Evolutionary conservation across 495 filamentous ascomycete genomes (phyloP).

Genomic region (Extremus antarcticus): DNA sequence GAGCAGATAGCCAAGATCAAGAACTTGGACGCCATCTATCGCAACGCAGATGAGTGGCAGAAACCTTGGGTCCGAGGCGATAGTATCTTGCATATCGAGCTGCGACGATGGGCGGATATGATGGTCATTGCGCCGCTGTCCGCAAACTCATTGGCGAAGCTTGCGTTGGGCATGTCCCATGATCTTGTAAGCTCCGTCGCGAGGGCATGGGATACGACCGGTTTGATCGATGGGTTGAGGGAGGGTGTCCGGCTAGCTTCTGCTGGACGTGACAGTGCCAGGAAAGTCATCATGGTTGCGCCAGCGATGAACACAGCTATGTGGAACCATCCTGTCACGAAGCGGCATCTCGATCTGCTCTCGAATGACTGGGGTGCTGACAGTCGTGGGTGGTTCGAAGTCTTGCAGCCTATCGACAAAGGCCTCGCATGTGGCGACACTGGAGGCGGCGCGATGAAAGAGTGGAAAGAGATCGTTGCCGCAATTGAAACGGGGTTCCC

Average conservation of each 20-base stretch:
- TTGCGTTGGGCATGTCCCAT: conserved; percentile 55
- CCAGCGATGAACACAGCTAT: conserved; percentile 84
- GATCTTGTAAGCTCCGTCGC: conserved; percentile 60
- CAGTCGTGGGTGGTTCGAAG: conserved; percentile 58
- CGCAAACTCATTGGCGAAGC: conserved; percentile 75
- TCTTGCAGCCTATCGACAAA: conserved; percentile 60
- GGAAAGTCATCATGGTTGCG: conserved; percentile 52
- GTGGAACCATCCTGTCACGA: conserved; percentile 77
- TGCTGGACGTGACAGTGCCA: conserved; percentile 5
- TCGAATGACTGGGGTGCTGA: conserved; percentile 60
- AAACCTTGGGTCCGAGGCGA: conserved; percentile 58
- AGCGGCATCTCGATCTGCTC: conserved; percentile 54
- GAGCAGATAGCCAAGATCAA: conserved; percentile 38
- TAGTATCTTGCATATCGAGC: conserved; percentile 74
- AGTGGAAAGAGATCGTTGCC: conserved; percentile 62
- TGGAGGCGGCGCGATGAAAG: conserved; percentile 65
- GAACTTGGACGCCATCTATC: conserved; percentile 62
- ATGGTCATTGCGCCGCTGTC: conserved; percentile 68
- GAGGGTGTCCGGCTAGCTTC: background rate
- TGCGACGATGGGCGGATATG: conserved; percentile 69
- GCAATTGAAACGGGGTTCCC: conserved; percentile 41
- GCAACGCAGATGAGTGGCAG: conserved; percentile 72
- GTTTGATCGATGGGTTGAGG: conserved; percentile 39
- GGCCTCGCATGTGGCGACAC: conserved; percentile 71
- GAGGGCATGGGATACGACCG: conserved; percentile 79